A percentile compares a stretch with the other conserved stretches of the same genome.
Conservation (phyloP, 139 green algal genomes). For the Gonium pectorale region DNA sequence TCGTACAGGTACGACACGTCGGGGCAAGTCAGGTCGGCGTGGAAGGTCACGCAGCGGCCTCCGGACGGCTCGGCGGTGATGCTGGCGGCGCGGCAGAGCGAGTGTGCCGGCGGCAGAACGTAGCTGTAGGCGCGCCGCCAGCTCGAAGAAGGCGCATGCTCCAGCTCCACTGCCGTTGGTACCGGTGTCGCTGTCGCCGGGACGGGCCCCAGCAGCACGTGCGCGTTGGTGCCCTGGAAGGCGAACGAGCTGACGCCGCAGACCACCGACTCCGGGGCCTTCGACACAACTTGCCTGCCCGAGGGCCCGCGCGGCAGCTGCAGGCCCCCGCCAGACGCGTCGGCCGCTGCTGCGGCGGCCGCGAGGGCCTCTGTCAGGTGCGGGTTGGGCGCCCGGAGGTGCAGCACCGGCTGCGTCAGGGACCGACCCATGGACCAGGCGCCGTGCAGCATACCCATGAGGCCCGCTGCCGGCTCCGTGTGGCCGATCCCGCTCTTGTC, state of each 20-base stretch:
- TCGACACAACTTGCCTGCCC: background rate
- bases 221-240: slow-evolving; percentile 90
- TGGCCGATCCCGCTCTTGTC: slow-evolving; percentile 89
- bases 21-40: slow-evolving; percentile 47
- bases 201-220: slow-evolving; percentile 59
- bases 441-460: slow-evolving; percentile 72
- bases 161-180: background rate
- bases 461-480: slow-evolving; percentile 87
- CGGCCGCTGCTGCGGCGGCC: background rate
- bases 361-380: slow-evolving; percentile 58
- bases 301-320: background rate
- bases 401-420: slow-evolving; percentile 62
- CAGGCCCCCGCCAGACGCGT: background rate
- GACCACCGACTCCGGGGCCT: background rate
- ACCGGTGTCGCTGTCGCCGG: background rate
- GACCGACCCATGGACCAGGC: slow-evolving; percentile 18
- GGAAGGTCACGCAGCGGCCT: slow-evolving; percentile 36
- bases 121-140: slow-evolving; percentile 31
- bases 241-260: slow-evolving; percentile 83
- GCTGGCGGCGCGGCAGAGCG: slow-evolving; percentile 50
- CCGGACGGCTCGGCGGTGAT: background rate
- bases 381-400: slow-evolving; percentile 78
- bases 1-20: slow-evolving; percentile 74
- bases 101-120: slow-evolving; percentile 61
- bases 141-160: background rate